Percentiles rank a stretch among this genome's conserved stretches.
Evolutionary conservation across 306 rosid species (phyloP).

Genomic region (Cicer chorassanicum): DNA sequence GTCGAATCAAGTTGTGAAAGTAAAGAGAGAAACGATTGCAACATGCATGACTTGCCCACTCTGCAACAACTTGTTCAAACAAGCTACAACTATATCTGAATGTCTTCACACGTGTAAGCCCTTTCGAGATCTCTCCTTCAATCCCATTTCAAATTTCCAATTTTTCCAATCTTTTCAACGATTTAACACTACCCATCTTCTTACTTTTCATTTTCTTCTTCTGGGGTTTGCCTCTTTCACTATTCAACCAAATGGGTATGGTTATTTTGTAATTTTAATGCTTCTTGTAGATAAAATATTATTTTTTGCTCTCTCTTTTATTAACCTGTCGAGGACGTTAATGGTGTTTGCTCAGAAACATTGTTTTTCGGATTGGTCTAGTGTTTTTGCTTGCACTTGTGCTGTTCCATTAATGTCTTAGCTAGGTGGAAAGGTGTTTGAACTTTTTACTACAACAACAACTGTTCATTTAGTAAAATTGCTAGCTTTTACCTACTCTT

Average conservation of each 20-base stretch:
- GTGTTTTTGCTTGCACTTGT: constrained; percentile 10
- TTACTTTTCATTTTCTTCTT: constrained; percentile 41
- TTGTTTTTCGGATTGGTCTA: constrained; percentile 40
- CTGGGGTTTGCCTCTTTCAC: constrained; percentile 50
- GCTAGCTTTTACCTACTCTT: constrained; percentile 5
- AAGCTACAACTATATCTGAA: constrained; percentile 94
- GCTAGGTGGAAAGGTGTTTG: constrained; percentile 47
- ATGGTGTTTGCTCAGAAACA: constrained; percentile 34
- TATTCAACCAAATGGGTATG: constrained; percentile 35
- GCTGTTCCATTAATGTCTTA: constrained; percentile 43
- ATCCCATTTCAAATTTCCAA: constrained; percentile 24
- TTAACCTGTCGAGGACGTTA: constrained; percentile 25
- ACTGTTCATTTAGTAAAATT: constrained; percentile 30
- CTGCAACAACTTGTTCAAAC: constrained; percentile 71
- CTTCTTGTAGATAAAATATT: constrained; percentile 11
- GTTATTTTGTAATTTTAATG: constrained; percentile 49
- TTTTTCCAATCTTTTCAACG: constrained; percentile 38
- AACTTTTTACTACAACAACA: constrained; percentile 46
- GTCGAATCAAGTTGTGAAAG: constrained; percentile 80
- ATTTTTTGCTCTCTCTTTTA: constrained; percentile 10
- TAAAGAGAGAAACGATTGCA: constrained; percentile 66
- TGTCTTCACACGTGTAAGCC: constrained; percentile 97
- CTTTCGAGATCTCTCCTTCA: constrained; percentile 9
- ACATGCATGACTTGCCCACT: constrained; percentile 98
- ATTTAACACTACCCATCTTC: constrained; percentile 17